phyloP scores from a whole-genome alignment of 2,329 filamentous ascomycete genomes.

The Blastomyces parvus region DNA sequence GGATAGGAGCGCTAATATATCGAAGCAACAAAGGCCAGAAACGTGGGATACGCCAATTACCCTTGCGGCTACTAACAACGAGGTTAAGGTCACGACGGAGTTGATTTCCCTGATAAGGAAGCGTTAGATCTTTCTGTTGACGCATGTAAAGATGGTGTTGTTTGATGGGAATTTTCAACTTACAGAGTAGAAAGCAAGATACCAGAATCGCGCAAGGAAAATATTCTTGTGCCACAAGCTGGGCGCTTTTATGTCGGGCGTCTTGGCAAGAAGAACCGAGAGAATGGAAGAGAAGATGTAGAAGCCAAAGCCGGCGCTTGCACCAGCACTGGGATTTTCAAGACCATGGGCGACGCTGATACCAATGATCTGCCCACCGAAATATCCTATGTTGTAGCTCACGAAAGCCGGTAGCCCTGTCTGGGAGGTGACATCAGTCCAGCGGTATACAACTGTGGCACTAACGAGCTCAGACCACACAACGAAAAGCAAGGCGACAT shows the following conservation, averaged over 20 bases:
- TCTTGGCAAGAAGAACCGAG: conserved; percentile 35
- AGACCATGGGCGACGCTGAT: conserved; percentile 43
- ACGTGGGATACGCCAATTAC: conserved; percentile 48
- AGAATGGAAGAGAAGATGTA: conserved; percentile 37
- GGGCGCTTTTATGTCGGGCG: conserved; percentile 35
- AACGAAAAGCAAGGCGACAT: conserved; percentile 49
- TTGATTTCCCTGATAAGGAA: conserved; percentile 41
- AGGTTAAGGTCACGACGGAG: conserved; percentile 44
- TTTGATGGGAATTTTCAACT: conserved; percentile 16
- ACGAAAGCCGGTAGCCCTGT: conserved; percentile 41
- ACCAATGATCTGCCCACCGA: conserved; percentile 45
- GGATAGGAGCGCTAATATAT: conserved; percentile 42
- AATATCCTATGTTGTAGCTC: conserved; percentile 46
- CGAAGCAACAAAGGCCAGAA: conserved; percentile 45
- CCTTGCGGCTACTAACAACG: conserved; percentile 41
- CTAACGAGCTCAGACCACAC: conserved; percentile 47
- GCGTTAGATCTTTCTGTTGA: conserved; percentile 3
- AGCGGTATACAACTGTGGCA: conserved; percentile 48
- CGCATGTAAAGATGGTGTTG: not conserved
- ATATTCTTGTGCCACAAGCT: conserved; percentile 36
- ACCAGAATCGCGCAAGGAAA: conserved; percentile 42
- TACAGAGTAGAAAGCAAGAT: conserved; percentile 50
- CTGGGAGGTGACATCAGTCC: conserved; percentile 44
- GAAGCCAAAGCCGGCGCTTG: conserved; percentile 45
- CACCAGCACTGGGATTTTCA: conserved; percentile 36